phyloP scores from a whole-genome alignment of 495 filamentous ascomycete species.

The Bathelium albidoporum region DNA sequence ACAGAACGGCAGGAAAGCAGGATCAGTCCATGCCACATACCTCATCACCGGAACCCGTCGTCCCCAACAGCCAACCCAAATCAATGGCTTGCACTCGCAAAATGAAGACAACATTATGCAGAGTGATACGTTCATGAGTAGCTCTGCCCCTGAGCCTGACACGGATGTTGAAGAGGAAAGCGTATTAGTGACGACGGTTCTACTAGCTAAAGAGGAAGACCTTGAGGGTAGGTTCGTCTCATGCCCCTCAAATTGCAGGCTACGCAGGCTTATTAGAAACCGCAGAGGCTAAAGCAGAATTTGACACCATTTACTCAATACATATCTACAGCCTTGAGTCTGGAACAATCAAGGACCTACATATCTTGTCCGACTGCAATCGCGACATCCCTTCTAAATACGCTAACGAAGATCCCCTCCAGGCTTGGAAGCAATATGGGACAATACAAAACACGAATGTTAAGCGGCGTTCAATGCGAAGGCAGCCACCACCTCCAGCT shows the following conservation, averaged over 20 bases:
- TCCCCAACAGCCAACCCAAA: slow-evolving; percentile 7
- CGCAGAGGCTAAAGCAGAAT: slow-evolving; percentile 56
- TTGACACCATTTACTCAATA: slow-evolving; percentile 59
- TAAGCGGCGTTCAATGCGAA: slow-evolving; percentile 44
- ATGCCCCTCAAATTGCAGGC: not conserved
- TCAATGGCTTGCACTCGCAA: slow-evolving; percentile 31
- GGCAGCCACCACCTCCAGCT: slow-evolving; percentile 17
- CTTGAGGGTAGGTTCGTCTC: slow-evolving; percentile 49
- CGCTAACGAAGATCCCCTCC: slow-evolving; percentile 52
- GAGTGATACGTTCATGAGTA: slow-evolving; percentile 51
- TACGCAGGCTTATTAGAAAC: not conserved
- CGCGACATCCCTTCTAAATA: slow-evolving; percentile 46
- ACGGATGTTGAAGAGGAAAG: slow-evolving; percentile 27
- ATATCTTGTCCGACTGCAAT: slow-evolving; percentile 58
- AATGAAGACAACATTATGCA: slow-evolving; percentile 65
- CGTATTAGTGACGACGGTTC: slow-evolving; percentile 45
- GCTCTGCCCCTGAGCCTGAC: slow-evolving; percentile 47
- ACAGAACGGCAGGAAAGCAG: slow-evolving; percentile 68
- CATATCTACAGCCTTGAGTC: slow-evolving; percentile 82
- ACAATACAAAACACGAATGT: slow-evolving; percentile 56
- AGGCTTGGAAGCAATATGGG: slow-evolving; percentile 51
- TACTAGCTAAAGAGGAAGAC: slow-evolving; percentile 71
- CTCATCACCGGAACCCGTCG: slow-evolving; percentile 54
- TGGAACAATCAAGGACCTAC: slow-evolving; percentile 61
- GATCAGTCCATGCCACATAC: slow-evolving; percentile 76